Evolutionary conservation across 177 flowering plant species (phyloP), one percentile per base, ranked within the genome.

Genomic region (Vitis hybrid): DNA sequence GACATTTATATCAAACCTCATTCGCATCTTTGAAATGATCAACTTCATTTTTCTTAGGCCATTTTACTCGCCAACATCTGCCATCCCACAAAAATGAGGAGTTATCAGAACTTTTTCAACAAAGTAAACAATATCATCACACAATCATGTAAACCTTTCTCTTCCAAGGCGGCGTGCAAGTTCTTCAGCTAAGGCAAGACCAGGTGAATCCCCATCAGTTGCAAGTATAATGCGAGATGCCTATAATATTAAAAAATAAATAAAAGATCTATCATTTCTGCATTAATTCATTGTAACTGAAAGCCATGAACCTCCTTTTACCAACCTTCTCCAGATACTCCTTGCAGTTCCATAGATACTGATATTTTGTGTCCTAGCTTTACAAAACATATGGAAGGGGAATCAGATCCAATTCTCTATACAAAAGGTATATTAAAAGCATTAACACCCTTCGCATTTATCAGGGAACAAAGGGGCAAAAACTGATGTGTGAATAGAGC

Each of bases 151-250:
- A 72, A 52, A 91, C 98, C 95, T 92, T 77, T 95, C 98, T 82
- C 84, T 89, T 66, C 98, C 99, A 64, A 95, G 82, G 61, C 99
- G 98, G 14, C 99, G 91, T 50, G 98, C 97, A 77, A 95, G 89
- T 82, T 93, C 99, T 82, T 91, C 97, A 51, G 99, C 96, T 69
- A 93, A 85, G 65, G 98, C 95, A 84, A 86, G 91, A 54, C 97
- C 97, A 77, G 97, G 93, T 18, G 59, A 26, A 81, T 95, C 98
- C 26, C 83, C 92, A 83, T 93, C 99, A 73, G 97, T 93, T 48
- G 99, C 99, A 52, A 95, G 82, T 52, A 93, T 88, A 66, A 95
- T 89, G 40, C 98, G 95, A 69, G 98, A 90, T 69, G 89, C 90
- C 99, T 95, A 78, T 21, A 10, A 69, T 56, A 8, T 61, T 23